Conservation (phyloP, 805 yeast species). For the Yarrowia alimentaria region DNA sequence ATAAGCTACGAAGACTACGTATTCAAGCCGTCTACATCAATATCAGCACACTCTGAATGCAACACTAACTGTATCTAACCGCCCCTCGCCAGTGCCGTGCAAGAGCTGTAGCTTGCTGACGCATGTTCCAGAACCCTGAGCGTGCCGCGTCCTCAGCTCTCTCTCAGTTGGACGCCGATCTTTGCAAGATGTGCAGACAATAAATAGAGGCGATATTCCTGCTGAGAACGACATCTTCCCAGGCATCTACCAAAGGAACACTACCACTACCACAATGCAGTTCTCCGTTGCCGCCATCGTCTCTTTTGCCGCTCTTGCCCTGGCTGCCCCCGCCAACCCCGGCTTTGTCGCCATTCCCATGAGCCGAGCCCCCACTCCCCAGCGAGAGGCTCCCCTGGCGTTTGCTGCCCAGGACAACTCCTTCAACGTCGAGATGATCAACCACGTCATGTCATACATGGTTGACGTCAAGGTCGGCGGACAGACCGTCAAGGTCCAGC, state of each 20-base stretch:
- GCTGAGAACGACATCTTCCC: not conserved
- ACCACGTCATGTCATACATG: conserved; percentile 32
- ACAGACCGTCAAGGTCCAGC: conserved; percentile 46
- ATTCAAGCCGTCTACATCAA: not conserved
- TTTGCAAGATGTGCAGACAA: not conserved
- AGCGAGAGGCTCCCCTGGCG: too few relatives aligned
- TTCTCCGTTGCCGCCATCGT: conserved; percentile 7
- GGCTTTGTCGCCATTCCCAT: conserved; percentile 7
- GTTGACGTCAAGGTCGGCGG: conserved; percentile 48
- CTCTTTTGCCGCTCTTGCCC: conserved; percentile 2
- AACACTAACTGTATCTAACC: conserved; percentile 12
- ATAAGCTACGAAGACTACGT: conserved; percentile 1
- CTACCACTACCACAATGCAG: not conserved
- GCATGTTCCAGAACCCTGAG: too few relatives aligned
- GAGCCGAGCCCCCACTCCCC: conserved; percentile 2
- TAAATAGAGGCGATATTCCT: conserved; percentile 8
- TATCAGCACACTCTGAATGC: not conserved
- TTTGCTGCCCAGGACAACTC: too few relatives aligned
- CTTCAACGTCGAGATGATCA: conserved; percentile 17
- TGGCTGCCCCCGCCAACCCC: conserved; percentile 17
- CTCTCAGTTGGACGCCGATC: conserved; percentile 10
- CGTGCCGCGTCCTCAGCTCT: too few relatives aligned
- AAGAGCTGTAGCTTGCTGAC: too few relatives aligned
- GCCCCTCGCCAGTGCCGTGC: conserved; percentile 2
- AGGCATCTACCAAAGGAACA: not conserved